phyloP scores from a whole-genome alignment of 2,329 filamentous ascomycete species.

The Aspergillus texensis region DNA sequence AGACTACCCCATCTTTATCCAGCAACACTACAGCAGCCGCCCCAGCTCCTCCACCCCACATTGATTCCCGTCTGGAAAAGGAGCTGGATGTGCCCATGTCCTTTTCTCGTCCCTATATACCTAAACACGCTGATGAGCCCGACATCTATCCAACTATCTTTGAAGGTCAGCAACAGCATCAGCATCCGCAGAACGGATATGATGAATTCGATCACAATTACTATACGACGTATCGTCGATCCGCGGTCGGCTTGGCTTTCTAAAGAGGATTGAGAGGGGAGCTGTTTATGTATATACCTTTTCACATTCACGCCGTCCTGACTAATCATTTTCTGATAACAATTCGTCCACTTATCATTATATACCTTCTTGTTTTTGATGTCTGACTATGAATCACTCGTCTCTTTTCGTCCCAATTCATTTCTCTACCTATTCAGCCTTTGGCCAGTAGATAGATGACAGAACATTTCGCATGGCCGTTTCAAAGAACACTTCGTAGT shows the following conservation, averaged over 20 bases:
- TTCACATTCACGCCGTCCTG: not conserved
- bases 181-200: slow-evolving; percentile 19
- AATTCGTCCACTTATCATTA: not conserved
- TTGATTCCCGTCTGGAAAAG: not conserved
- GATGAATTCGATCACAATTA: slow-evolving; percentile 15
- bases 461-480: not conserved
- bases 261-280: slow-evolving; percentile 15
- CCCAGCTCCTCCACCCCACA: not conserved
- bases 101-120: not conserved
- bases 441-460: not conserved
- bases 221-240: slow-evolving; percentile 24
- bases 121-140: slow-evolving; percentile 4
- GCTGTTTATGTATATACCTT: not conserved
- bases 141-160: slow-evolving; percentile 28
- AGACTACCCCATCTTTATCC: not conserved
- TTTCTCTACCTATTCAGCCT: not conserved
- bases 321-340: not conserved
- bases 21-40: not conserved
- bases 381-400: not conserved
- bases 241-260: slow-evolving; percentile 36
- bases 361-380: not conserved
- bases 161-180: slow-evolving; percentile 25
- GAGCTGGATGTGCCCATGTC: not conserved
- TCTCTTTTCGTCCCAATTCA: not conserved
- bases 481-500: not conserved